Evolutionary conservation across 208 protist species (phyloP), one percentile per base, ranked within the genome.

Genomic region (Zelonia costaricensis): DNA sequence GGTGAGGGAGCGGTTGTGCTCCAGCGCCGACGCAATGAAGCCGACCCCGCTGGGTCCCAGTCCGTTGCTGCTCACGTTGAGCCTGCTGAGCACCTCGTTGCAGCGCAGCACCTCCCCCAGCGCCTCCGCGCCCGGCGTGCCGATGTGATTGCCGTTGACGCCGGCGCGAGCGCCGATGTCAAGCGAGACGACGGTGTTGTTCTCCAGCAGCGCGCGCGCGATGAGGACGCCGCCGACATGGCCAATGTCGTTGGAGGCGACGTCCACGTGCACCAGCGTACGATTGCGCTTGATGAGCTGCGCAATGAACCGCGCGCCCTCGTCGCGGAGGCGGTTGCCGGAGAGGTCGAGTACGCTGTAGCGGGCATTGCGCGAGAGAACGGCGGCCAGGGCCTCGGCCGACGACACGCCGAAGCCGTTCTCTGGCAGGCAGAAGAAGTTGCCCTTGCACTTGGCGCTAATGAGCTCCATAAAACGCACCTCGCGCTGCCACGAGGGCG

Each of bases 221-320:
- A 98, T 63, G 28, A 83, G 78, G 1, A 80, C 70, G 15, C 75
- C 93, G 31, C 94, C 94, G 20, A 73, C 64, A 56, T 81, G 73
- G 31, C 90, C 89, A 60, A 98, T 95, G 48, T 97, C 87, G 68
- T 98, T 98, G 3, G 87, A 94, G 38, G 91, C 86, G 15, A 98
- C 72, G 27, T 77, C 89, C 30, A 98, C 55, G 57, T 96, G 88
- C 10, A 90, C 84, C 12, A 98, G 39, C 9, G 87, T 86, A 20
- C 71, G 69, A 63, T 96, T 97, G 9, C 68, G 59, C 23, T 58
- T 67, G 22, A 98, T 72, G 20, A 97, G 76, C 35, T 84, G 78
- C 13, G 88, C 89, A 30, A 98, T 88, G 57, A 57, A 78, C 23
- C 74, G 58, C 5, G 90, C 89, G 0, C 94, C 94, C 13, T 86